These are phyloP conservation scores for Euphorbia corollata DNA, from an alignment of 441 rosid species.

Conservation along the genomic window DNA sequence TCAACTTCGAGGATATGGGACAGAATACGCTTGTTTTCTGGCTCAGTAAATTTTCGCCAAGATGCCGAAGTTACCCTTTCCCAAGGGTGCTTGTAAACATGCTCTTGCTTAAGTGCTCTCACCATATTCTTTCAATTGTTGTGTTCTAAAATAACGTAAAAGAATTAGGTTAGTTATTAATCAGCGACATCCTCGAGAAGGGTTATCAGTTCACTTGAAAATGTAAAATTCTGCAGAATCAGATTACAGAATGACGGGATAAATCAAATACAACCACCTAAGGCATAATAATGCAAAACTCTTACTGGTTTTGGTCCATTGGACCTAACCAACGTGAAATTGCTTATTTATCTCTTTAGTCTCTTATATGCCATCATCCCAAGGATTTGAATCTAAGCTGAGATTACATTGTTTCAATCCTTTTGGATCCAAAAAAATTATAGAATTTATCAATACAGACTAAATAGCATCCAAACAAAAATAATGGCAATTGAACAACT, in stretches of 20 bases:
- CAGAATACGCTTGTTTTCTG: slow-evolving; percentile 78
- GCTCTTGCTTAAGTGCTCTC: slow-evolving; percentile 79
- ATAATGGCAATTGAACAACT: background rate
- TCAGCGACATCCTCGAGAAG: background rate
- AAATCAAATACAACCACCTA: background rate
- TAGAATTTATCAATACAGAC: background rate
- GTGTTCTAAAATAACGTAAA: slow-evolving; percentile 8
- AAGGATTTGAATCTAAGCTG: too few species aligned
- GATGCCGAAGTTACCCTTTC: slow-evolving; percentile 90
- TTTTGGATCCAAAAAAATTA: too few species aligned
- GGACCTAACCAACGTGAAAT: background rate
- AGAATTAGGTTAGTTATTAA: background rate
- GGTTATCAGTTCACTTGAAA: background rate
- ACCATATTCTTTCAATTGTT: slow-evolving; percentile 43
- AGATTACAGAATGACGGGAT: background rate
- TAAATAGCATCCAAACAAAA: background rate
- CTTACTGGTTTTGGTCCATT: background rate
- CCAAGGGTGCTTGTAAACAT: slow-evolving; percentile 91
- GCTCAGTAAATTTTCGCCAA: slow-evolving; percentile 92
- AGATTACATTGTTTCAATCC: too few species aligned
- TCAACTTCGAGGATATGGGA: slow-evolving; percentile 81
- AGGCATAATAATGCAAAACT: background rate
- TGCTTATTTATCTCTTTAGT: background rate
- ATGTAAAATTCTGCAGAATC: background rate
- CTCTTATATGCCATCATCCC: background rate